phyloP scores from a whole-genome alignment of 192 early-diverging fungal species.

The Gamsiella multidivaricata region DNA sequence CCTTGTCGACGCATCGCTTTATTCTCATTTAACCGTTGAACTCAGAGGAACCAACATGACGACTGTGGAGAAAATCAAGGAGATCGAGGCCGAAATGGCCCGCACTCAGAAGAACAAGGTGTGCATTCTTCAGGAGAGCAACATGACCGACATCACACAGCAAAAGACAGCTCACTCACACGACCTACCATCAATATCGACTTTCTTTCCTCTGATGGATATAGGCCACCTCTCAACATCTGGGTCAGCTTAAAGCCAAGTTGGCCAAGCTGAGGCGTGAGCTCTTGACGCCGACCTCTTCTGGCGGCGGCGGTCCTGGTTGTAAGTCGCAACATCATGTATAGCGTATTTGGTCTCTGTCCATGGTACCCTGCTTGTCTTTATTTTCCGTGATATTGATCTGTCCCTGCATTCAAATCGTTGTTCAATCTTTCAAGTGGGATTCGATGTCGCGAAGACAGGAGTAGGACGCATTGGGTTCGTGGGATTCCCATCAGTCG shows the following conservation, averaged over 20 bases:
- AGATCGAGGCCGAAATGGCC: conserved; percentile 85
- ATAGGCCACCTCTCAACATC: conserved; percentile 89
- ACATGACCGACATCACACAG: not conserved
- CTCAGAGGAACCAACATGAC: conserved; percentile 35
- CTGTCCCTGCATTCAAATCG: not conserved
- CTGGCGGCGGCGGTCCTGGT: conserved; percentile 89
- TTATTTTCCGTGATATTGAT: not conserved
- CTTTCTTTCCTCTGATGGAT: not conserved
- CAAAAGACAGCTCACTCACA: no score
- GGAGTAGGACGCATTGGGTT: conserved; percentile 99
- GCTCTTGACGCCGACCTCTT: conserved; percentile 86
- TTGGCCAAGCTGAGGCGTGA: conserved; percentile 96
- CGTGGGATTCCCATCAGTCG: conserved; percentile 97
- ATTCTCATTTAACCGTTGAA: not conserved
- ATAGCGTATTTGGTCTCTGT: not conserved
- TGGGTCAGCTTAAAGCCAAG: conserved; percentile 96
- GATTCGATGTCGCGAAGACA: conserved; percentile 98
- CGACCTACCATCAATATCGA: no score
- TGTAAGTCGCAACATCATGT: conserved; percentile 54
- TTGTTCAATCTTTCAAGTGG: conserved; percentile 60
- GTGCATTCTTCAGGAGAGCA: not conserved
- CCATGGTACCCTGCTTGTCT: not conserved
- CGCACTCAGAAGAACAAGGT: conserved; percentile 93
- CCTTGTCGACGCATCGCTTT: not conserved
- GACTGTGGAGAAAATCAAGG: conserved; percentile 55